phyloP scores from a whole-genome alignment of 2,329 filamentous ascomycete species.

The Aaosphaeria arxii region DNA sequence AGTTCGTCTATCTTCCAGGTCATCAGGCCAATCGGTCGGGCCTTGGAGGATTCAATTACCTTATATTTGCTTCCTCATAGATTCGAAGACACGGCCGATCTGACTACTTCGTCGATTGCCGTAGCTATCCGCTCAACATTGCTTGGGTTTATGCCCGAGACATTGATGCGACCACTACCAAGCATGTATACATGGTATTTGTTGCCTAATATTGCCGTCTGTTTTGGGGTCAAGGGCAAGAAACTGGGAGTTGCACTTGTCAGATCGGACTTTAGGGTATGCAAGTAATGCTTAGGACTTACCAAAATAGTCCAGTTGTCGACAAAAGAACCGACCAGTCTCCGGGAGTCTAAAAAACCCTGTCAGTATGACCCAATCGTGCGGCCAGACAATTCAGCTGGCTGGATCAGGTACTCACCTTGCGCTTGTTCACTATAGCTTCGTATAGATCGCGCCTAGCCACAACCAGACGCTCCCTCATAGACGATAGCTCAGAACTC shows the following conservation, averaged over 20 bases:
- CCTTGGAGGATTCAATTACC: no score
- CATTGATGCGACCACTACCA: conserved; percentile 20
- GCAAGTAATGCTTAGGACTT: background rate
- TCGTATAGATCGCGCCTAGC: conserved; percentile 8
- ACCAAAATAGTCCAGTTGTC: conserved; percentile 21
- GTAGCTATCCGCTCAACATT: conserved; percentile 15
- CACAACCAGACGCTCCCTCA: conserved; percentile 11
- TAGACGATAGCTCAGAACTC: background rate
- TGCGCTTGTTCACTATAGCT: conserved; percentile 4
- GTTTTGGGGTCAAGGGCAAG: conserved; percentile 11
- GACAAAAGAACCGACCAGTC: conserved; percentile 15
- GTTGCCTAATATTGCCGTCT: conserved; percentile 11
- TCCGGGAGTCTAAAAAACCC: conserved; percentile 11
- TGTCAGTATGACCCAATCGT: no score
- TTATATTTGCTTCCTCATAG: background rate
- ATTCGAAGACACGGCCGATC: background rate
- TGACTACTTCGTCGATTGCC: conserved; percentile 15
- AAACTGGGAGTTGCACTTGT: conserved; percentile 1
- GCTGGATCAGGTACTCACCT: background rate
- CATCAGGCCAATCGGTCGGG: no score
- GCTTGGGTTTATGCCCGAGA: conserved; percentile 18
- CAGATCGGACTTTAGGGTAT: background rate
- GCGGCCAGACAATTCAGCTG: no score
- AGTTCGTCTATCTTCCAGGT: no score
- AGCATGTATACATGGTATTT: conserved; percentile 21